A percentile compares a stretch with the other conserved stretches of the same genome.
Conservation (phyloP, 2,329 filamentous ascomycete species). For the Fusarium sp. region DNA sequence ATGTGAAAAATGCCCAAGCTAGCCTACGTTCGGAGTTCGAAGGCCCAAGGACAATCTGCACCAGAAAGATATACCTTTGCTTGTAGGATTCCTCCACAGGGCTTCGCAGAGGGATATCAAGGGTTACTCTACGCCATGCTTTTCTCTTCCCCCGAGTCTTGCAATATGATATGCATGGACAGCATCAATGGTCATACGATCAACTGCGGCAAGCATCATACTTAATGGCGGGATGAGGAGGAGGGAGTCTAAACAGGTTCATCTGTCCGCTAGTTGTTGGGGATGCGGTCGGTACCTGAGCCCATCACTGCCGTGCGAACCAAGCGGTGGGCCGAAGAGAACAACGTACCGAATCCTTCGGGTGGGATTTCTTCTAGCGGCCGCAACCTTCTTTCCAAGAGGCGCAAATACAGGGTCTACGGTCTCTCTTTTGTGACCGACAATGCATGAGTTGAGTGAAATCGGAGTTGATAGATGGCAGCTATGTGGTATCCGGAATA, state of each 20-base stretch:
- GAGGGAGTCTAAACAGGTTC: not conserved
- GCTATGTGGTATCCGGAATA: not conserved
- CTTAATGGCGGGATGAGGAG: not conserved
- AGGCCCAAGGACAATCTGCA: not conserved
- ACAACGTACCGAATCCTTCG: conserved; percentile 15
- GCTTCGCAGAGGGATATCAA: not conserved
- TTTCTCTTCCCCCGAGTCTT: not conserved
- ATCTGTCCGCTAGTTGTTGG: not conserved
- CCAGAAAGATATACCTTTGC: not conserved
- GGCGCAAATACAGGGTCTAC: not conserved
- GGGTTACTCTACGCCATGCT: not conserved
- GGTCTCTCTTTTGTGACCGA: not conserved
- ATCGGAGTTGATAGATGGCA: not conserved
- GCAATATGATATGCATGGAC: not conserved
- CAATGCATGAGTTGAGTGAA: not conserved
- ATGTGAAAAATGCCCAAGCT: not conserved
- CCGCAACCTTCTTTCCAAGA: not conserved
- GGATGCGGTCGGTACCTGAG: not conserved
- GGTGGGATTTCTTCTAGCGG: conserved; percentile 3
- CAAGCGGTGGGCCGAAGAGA: conserved; percentile 7
- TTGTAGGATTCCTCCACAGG: not conserved
- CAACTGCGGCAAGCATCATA: not conserved
- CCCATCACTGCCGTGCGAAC: conserved; percentile 3
- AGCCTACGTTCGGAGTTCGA: not conserved
- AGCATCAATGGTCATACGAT: not conserved